Evolutionary conservation across 768 basidiomycete species (phyloP).

Genomic region (Russula olivacea): DNA sequence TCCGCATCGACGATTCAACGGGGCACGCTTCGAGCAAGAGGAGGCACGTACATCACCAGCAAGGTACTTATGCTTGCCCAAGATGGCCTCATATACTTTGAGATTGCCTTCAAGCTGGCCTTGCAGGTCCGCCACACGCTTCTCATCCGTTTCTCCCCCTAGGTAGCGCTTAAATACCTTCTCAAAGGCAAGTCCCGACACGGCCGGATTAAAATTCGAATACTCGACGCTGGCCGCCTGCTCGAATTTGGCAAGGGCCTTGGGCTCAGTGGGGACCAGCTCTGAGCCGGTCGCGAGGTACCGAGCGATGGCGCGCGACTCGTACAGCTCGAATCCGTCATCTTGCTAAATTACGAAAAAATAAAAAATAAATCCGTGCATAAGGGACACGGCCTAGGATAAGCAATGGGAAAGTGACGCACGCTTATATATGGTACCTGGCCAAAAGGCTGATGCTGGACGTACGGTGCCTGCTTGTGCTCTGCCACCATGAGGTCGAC

Average conservation of each 20-base stretch:
- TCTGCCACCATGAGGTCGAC: not conserved
- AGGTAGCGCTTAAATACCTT: not conserved
- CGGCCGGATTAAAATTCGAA: slow-evolving; percentile 4
- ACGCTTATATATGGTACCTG: slow-evolving; percentile 13
- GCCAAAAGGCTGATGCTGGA: slow-evolving; percentile 18
- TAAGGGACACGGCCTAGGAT: not conserved
- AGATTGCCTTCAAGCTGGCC: not conserved
- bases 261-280: slow-evolving; percentile 26
- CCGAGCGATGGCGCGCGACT: slow-evolving; percentile 29
- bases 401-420: not conserved
- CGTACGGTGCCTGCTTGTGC: not conserved
- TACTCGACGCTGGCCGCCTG: slow-evolving; percentile 31
- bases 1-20: not conserved
- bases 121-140: not conserved
- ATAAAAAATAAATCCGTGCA: not conserved
- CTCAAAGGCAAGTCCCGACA: not conserved
- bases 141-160: not conserved
- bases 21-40: too few relatives aligned
- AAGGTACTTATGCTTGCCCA: slow-evolving; percentile 20
- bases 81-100: slow-evolving; percentile 4
- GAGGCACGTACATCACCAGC: slow-evolving; percentile 14
- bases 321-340: slow-evolving; percentile 30
- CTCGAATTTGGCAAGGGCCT: slow-evolving; percentile 27
- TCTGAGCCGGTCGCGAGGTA: slow-evolving; percentile 27
- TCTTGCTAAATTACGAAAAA: slow-evolving; percentile 23